These are phyloP conservation scores for Neopestalotiopsis clavispora DNA, from an alignment of 2,329 filamentous ascomycete species.

Conservation along the genomic window DNA sequence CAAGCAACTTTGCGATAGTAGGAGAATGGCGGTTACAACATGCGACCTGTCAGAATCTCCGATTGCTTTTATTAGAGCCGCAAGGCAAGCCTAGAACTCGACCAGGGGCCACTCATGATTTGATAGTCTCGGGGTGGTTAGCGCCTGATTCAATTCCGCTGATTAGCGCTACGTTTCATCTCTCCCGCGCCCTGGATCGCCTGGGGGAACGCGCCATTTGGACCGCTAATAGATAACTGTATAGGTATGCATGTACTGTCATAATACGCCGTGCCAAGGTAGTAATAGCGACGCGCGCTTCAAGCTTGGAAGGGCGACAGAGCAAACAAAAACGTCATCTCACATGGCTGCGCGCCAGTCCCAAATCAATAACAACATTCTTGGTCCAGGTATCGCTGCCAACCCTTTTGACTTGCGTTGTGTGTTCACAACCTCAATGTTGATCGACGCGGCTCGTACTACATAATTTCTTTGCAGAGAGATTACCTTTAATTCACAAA, in stretches of 20 bases:
- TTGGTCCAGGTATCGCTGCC: background rate
- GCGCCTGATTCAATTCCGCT: background rate
- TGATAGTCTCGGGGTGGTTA: background rate
- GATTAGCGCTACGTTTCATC: slow-evolving; percentile 2
- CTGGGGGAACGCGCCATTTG: background rate
- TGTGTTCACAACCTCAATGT: slow-evolving; percentile 3
- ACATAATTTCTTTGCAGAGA: background rate
- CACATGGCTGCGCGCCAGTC: slow-evolving; percentile 5
- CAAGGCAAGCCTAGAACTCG: background rate
- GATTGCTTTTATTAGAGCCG: background rate
- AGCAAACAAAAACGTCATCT: slow-evolving; percentile 10
- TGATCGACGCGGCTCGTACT: background rate
- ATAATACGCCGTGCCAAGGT: too few relatives aligned
- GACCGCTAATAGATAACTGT: background rate
- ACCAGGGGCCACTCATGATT: background rate
- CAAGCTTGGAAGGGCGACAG: background rate
- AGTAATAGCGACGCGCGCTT: background rate
- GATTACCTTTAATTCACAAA: background rate
- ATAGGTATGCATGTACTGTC: too few relatives aligned
- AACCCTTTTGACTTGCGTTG: background rate
- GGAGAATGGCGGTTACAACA: background rate
- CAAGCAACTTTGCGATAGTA: background rate
- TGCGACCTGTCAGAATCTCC: slow-evolving; percentile 1
- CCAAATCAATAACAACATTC: background rate
- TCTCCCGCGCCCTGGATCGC: too few relatives aligned